A percentile compares a stretch with the other conserved stretches of the same genome.
These are phyloP conservation scores for Hordeum marinum DNA, from an alignment of 176 grass and related monocot species.

Conservation along the genomic window DNA sequence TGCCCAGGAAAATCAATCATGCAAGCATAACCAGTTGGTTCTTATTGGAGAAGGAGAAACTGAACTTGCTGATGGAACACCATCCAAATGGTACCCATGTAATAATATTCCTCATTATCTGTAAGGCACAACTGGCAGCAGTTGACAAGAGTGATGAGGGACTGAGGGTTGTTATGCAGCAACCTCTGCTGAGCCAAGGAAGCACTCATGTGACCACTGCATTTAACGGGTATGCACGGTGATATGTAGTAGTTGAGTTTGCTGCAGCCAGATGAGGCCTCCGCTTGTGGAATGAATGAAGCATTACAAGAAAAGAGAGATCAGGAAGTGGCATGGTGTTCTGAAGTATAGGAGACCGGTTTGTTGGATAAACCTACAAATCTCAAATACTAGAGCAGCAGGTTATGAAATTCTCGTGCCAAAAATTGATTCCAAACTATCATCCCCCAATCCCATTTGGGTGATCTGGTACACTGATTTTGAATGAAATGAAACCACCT, in stretches of 20 bases:
- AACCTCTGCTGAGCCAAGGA: not conserved
- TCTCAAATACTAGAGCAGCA: no score
- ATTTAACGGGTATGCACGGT: not conserved
- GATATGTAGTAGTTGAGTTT: not conserved
- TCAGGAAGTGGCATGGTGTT: not conserved
- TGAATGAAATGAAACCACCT: not conserved
- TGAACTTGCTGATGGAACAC: not conserved
- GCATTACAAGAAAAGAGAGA: not conserved
- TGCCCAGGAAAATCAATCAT: not conserved
- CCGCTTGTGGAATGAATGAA: not conserved
- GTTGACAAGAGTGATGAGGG: not conserved
- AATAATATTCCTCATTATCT: not conserved
- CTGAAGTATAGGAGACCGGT: not conserved
- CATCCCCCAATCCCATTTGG: not conserved
- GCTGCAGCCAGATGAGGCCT: not conserved
- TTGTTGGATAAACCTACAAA: not conserved
- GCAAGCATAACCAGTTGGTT: not conserved
- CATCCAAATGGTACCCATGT: not conserved
- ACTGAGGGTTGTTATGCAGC: not conserved
- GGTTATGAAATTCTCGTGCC: no score
- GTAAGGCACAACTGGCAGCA: not conserved
- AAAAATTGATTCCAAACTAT: no score
- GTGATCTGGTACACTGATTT: not conserved
- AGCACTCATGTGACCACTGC: not conserved
- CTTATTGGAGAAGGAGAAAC: not conserved